Percentiles rank a stretch among this genome's conserved stretches.
phyloP scores from a whole-genome alignment of 2,329 filamentous ascomycete genomes.

The Colletotrichum higginsianum region DNA sequence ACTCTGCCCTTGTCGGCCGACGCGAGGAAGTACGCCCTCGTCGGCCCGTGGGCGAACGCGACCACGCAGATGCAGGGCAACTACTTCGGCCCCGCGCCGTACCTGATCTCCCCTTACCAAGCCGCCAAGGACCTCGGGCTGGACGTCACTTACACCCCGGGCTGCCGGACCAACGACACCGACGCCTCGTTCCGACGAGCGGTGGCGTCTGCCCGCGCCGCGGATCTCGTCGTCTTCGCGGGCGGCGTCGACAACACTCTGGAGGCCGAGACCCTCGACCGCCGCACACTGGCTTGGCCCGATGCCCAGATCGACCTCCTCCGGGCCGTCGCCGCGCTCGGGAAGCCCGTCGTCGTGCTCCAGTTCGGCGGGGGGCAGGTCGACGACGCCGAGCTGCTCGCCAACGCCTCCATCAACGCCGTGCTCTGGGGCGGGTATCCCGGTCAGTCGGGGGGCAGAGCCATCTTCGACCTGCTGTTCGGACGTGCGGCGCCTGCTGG shows the following conservation, averaged over 20 bases:
- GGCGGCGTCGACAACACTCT: slow-evolving; percentile 70
- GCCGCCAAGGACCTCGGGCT: slow-evolving; percentile 47
- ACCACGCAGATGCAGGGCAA: slow-evolving; percentile 47
- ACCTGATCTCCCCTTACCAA: slow-evolving; percentile 43
- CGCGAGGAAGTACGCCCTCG: slow-evolving; percentile 48
- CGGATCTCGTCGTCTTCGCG: slow-evolving; percentile 69
- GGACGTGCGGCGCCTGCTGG: slow-evolving; percentile 67
- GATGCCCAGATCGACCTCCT: slow-evolving; percentile 28
- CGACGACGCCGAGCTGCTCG: slow-evolving; percentile 65
- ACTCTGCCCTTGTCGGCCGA: slow-evolving; percentile 60
- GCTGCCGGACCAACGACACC: slow-evolving; percentile 48
- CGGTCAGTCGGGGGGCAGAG: slow-evolving; percentile 71
- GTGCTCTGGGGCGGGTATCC: slow-evolving; percentile 73
- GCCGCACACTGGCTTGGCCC: slow-evolving; percentile 35
- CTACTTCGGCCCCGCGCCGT: slow-evolving; percentile 44
- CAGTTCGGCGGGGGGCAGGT: slow-evolving; percentile 69
- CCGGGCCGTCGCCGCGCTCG: slow-evolving; percentile 49
- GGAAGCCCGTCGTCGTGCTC: slow-evolving; percentile 66
- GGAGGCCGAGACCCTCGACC: slow-evolving; percentile 72
- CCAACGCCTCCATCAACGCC: slow-evolving; percentile 63
- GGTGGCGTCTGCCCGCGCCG: slow-evolving; percentile 67
- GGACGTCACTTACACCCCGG: slow-evolving; percentile 50
- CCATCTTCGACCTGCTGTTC: slow-evolving; percentile 67
- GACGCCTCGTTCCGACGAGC: slow-evolving; percentile 59
- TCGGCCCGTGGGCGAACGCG: slow-evolving; percentile 54